These are phyloP conservation scores for Hypoxylon subgilvum DNA, from an alignment of 495 filamentous ascomycete species.

Conservation along the genomic window DNA sequence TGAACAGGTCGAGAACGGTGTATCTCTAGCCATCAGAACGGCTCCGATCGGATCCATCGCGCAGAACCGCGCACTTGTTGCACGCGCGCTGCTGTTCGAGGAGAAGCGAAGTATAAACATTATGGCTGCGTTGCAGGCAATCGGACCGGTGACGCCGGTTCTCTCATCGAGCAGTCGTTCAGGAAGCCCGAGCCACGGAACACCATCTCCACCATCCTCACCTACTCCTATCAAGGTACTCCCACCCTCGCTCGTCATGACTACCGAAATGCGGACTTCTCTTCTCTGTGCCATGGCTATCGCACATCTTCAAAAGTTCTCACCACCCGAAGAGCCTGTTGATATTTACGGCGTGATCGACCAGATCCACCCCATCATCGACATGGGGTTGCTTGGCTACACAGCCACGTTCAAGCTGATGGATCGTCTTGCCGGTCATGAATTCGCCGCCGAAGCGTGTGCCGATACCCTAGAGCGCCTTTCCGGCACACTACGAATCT, in stretches of 20 bases:
- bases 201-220: conserved; percentile 10
- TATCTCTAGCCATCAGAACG: conserved; percentile 72
- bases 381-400: conserved; percentile 77
- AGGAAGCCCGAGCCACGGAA: conserved; percentile 23
- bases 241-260: conserved; percentile 55
- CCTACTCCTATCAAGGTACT: conserved; percentile 40
- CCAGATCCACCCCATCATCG: conserved; percentile 53
- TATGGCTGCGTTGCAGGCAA: conserved; percentile 57
- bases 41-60: conserved; percentile 80
- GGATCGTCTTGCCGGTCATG: conserved; percentile 60
- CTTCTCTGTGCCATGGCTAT: conserved; percentile 83
- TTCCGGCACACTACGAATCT: conserved; percentile 60
- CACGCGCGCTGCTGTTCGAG: conserved; percentile 65
- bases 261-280: conserved; percentile 55
- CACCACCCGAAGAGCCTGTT: conserved; percentile 45
- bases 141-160: conserved; percentile 50
- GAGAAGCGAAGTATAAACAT: conserved; percentile 62
- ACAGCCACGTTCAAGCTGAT: conserved; percentile 76
- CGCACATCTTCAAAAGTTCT: conserved; percentile 64
- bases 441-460: conserved; percentile 56
- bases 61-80: conserved; percentile 77
- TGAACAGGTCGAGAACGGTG: conserved; percentile 56
- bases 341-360: conserved; percentile 54
- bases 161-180: conserved; percentile 26
- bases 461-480: conserved; percentile 56